Base-by-base conservation (phyloP, 2,329 filamentous ascomycete species). In the Ceratocystis variospora region DNA sequence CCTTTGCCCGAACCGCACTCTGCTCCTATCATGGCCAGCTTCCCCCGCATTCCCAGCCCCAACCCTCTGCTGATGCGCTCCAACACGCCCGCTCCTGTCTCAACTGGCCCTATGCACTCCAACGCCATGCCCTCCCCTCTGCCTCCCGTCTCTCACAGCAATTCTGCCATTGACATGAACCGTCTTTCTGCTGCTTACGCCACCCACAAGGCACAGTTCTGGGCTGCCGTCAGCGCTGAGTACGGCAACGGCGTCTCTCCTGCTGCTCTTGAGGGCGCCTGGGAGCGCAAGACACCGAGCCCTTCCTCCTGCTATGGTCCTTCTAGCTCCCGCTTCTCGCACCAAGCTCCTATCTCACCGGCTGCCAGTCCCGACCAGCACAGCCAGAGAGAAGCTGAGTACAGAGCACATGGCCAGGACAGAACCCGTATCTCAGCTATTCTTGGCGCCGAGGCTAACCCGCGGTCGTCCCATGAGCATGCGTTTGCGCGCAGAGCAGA, bases 161-260 rank as follows among this genome's bases (percentile, higher is more conserved):
- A 48, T n/a, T 41, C 22, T 12, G 55, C 57, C 5, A 79, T 87
- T 69, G 85, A 89, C 73, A 80, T 85, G 71, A 77, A 81, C 33
- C 86, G 87, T 61, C 84, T 93, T 28, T 82, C 84, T 61, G 79
- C 82, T 68, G 83, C 91, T 70, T 92, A 92, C 75, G 81, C 85
- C 64, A 78, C 82, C 6, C 87, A 90, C 75, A 84, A 87, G 55
- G 79, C 81, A 63, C 81, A 83, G 7, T 92, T 93, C 77, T 93
- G 89, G 88, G 79, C 82, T 44, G 80, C 82, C 61, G 81, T 93
- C 45, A 87, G 88, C 37, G 78, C 82, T 31, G 87, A 90, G 71
- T 92, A 92, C 72, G 87, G 87, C 64, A 74, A 77, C 15, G 82
- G 84, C 44, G 79, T 80, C 1, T 85, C 83, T 62, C 83, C 87